Percentiles rank a stretch among this genome's conserved stretches.
Evolutionary conservation across 2,329 filamentous ascomycete genomes (phyloP).

Genomic region (Fusarium camptoceras): DNA sequence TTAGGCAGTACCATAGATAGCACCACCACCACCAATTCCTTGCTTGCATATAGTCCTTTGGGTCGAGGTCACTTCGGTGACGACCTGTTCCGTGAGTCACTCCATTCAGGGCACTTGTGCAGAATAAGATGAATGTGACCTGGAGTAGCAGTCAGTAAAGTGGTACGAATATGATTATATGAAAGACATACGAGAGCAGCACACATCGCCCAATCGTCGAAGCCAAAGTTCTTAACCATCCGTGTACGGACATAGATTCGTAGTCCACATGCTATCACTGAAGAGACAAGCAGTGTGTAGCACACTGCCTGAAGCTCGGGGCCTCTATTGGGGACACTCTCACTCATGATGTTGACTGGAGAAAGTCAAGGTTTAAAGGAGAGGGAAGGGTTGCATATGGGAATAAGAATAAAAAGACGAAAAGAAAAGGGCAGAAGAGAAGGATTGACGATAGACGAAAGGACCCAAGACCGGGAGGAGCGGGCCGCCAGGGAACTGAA

Average conservation of each 20-base stretch:
- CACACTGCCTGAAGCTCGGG: slow-evolving; percentile 51
- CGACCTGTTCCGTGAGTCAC: slow-evolving; percentile 57
- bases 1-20: slow-evolving; percentile 52
- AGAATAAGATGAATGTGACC: slow-evolving; percentile 54
- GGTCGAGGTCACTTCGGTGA: slow-evolving; percentile 50
- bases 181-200: slow-evolving; percentile 48
- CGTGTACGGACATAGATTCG: slow-evolving; percentile 51
- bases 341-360: slow-evolving; percentile 36
- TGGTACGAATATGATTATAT: no score
- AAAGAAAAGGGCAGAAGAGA: not conserved
- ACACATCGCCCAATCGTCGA: slow-evolving; percentile 56
- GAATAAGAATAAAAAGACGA: slow-evolving; percentile 7
- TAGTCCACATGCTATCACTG: slow-evolving; percentile 47
- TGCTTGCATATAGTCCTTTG: slow-evolving; percentile 45
- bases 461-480: slow-evolving; percentile 25
- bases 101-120: slow-evolving; percentile 51
- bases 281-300: slow-evolving; percentile 46
- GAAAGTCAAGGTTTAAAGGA: not conserved
- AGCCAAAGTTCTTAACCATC: slow-evolving; percentile 54
- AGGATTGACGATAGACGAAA: slow-evolving; percentile 24
- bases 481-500: slow-evolving; percentile 29
- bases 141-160: slow-evolving; percentile 17
- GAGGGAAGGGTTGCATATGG: not conserved
- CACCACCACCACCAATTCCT: slow-evolving; percentile 56
- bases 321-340: slow-evolving; percentile 49